phyloP scores from a whole-genome alignment of 2,329 filamentous ascomycete species.

The Scytalidium lignicola region DNA sequence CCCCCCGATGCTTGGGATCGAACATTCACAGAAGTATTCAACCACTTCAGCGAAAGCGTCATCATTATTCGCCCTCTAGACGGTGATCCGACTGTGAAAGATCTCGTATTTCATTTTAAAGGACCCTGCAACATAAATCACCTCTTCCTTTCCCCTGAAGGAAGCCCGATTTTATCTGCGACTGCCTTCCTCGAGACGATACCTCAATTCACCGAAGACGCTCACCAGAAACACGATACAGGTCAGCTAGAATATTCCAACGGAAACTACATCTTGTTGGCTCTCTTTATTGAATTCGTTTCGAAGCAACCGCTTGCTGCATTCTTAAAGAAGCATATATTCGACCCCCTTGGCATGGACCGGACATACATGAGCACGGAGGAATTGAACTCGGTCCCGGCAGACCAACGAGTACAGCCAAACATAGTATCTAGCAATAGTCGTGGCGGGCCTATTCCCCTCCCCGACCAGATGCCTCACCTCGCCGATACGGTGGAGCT shows the following conservation, averaged over 20 bases:
- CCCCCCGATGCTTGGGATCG: slow-evolving; percentile 5
- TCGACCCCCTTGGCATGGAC: slow-evolving; percentile 6
- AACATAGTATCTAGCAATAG: slow-evolving; percentile 6
- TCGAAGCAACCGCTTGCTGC: slow-evolving; percentile 3
- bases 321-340: slow-evolving; percentile 8
- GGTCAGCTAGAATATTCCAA: slow-evolving; percentile 5
- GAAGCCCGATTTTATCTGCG: slow-evolving; percentile 2
- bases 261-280: slow-evolving; percentile 7
- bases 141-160: slow-evolving; percentile 5
- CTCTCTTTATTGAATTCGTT: slow-evolving; percentile 6
- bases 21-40: slow-evolving; percentile 8
- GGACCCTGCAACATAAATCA: slow-evolving; percentile 6
- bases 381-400: slow-evolving; percentile 1
- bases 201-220: slow-evolving; percentile 5
- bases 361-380: slow-evolving; percentile 1
- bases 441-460: no score
- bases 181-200: slow-evolving; percentile 3
- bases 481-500: slow-evolving; percentile 6
- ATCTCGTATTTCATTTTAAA: slow-evolving; percentile 4
- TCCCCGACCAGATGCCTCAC: neutral
- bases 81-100: slow-evolving; percentile 5
- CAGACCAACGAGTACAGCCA: slow-evolving; percentile 1
- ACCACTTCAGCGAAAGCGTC: neutral
- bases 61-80: slow-evolving; percentile 2
- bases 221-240: slow-evolving; percentile 1